These are phyloP conservation scores for Raffaelea ambrosiae DNA, from an alignment of 2,329 filamentous ascomycete species.

Conservation along the genomic window DNA sequence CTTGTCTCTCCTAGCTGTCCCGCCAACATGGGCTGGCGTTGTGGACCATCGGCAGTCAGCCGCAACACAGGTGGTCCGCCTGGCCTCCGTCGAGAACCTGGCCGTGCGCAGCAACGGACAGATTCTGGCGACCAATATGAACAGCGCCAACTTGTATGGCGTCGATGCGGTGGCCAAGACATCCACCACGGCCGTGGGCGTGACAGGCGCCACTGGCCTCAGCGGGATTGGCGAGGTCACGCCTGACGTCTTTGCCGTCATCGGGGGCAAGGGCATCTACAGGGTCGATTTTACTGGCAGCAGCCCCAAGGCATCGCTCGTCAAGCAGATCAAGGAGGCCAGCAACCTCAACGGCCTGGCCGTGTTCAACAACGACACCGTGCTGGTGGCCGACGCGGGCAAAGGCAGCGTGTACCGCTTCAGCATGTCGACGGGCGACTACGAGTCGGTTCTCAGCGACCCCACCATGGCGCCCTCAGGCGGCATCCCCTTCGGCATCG, in stretches of 20 bases:
- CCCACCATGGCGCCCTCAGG: conserved; percentile 21
- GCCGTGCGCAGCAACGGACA: conserved; percentile 21
- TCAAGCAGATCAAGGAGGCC: conserved; percentile 20
- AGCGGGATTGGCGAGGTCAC: conserved; percentile 22
- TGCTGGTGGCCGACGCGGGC: conserved; percentile 22
- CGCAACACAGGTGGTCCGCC: conserved; percentile 16
- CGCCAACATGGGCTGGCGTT: conserved; percentile 1
- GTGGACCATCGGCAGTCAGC: conserved; percentile 17
- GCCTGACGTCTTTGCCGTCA: conserved; percentile 21
- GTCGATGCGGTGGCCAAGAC: conserved; percentile 19
- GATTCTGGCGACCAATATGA: conserved; percentile 24
- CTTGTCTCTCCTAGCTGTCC: conserved; percentile 1
- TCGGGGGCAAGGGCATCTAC: conserved; percentile 22
- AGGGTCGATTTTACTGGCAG: conserved; percentile 19
- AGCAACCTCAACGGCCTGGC: conserved; percentile 22
- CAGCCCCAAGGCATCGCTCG: conserved; percentile 15
- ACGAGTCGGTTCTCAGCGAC: conserved; percentile 17
- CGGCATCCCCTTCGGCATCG: conserved; percentile 23
- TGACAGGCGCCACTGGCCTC: conserved; percentile 18
- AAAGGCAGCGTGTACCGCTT: conserved; percentile 20
- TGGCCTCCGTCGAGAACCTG: conserved; percentile 21
- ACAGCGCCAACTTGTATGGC: conserved; percentile 20
- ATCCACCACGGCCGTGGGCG: conserved; percentile 17
- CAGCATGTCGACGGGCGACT: conserved; percentile 18
- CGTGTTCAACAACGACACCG: conserved; percentile 20